phyloP scores from a whole-genome alignment of 768 basidiomycete genomes.

The Holtermanniella nyarrowii region DNA sequence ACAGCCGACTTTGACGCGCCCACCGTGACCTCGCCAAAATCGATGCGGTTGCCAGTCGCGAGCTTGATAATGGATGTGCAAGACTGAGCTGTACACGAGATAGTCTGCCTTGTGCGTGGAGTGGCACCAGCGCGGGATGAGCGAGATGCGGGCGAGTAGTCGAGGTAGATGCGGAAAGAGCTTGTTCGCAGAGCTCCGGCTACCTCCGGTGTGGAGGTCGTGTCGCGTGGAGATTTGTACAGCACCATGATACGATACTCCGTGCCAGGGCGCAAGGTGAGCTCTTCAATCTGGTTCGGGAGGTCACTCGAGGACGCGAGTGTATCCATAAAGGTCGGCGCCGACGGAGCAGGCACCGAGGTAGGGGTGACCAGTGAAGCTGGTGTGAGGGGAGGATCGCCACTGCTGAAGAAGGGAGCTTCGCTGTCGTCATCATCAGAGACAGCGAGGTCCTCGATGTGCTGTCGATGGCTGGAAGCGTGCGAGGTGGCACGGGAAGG shows the following conservation, averaged over 20 bases:
- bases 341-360: not conserved
- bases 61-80: constrained; percentile 33
- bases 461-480: constrained; percentile 17
- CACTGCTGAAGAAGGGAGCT: constrained; percentile 22
- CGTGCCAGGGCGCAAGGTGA: constrained; percentile 34
- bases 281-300: constrained; percentile 35
- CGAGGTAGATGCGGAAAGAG: constrained; percentile 27
- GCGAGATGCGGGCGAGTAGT: constrained; percentile 2
- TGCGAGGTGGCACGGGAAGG: constrained; percentile 23
- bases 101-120: constrained; percentile 13
- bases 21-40: constrained; percentile 37
- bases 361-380: not conserved
- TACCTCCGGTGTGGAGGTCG: constrained; percentile 12
- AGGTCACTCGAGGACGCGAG: constrained; percentile 9
- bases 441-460: constrained; percentile 5
- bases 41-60: constrained; percentile 16
- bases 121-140: not conserved
- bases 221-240: constrained; percentile 19
- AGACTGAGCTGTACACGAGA: constrained; percentile 24
- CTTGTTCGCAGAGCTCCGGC: constrained; percentile 23
- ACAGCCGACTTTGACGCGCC: constrained; percentile 25
- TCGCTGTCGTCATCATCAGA: constrained; percentile 26
- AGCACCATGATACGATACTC: constrained; percentile 35
- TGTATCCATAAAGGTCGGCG: constrained; percentile 1
- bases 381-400: constrained; percentile 2